Percentiles rank a stretch among this genome's conserved stretches.
Conservation (phyloP, 2,329 filamentous ascomycete species). For the Pestalotiopsis sp. region DNA sequence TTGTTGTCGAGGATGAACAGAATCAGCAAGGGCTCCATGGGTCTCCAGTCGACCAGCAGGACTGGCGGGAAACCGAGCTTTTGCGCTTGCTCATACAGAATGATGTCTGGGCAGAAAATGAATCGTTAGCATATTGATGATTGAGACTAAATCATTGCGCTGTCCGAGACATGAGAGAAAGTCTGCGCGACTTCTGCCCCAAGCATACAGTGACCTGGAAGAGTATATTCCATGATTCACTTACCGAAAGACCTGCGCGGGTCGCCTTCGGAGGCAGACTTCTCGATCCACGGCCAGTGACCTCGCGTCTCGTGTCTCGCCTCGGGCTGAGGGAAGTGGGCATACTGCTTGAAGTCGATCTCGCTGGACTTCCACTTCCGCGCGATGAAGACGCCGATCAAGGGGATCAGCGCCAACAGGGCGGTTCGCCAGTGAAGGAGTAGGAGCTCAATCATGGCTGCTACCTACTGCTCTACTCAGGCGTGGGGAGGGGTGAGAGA, state of each 20-base stretch:
- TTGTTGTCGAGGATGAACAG: conserved; percentile 11
- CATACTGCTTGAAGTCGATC: conserved; percentile 4
- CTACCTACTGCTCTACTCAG: not conserved
- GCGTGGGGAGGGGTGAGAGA: not conserved
- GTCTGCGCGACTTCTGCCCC: not conserved
- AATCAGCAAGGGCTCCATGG: conserved; percentile 1
- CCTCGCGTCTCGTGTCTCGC: conserved; percentile 1
- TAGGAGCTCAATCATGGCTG: not conserved
- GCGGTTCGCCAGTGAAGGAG: not conserved
- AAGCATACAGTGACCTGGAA: not conserved
- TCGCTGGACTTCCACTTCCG: not conserved
- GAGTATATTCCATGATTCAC: not conserved
- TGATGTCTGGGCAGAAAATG: not conserved
- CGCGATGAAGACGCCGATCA: not conserved
- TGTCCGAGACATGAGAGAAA: too few species aligned
- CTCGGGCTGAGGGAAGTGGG: conserved; percentile 10
- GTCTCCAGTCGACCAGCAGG: conserved; percentile 10
- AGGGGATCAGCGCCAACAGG: conserved; percentile 1
- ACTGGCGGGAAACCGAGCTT: conserved; percentile 11
- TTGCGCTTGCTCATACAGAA: conserved; percentile 9
- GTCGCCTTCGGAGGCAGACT: conserved; percentile 4
- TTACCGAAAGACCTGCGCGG: conserved; percentile 9
- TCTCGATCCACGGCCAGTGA: conserved; percentile 13
- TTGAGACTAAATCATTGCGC: not conserved
- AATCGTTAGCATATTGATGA: not conserved